Evolutionary conservation across 805 yeast species (phyloP).

Genomic region (Groenewaldozyma salmanticensis): DNA sequence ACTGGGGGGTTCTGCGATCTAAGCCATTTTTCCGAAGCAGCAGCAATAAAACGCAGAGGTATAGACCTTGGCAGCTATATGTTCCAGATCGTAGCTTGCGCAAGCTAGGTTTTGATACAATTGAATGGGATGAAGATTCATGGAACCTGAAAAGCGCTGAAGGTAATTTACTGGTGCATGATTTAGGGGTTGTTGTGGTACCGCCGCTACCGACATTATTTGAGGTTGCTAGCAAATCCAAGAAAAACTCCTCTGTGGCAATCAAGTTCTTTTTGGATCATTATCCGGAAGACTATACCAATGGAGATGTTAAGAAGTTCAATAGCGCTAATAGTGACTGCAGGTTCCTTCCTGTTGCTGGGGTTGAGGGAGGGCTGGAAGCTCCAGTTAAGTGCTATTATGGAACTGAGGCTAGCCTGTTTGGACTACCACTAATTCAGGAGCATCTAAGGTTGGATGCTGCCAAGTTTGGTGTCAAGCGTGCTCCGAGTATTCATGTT

Average conservation of each 20-base stretch:
- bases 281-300: constrained; percentile 9
- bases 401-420: constrained; percentile 16
- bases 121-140: constrained; percentile 20
- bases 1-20: constrained; percentile 23
- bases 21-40: constrained; percentile 22
- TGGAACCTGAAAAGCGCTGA: constrained; percentile 22
- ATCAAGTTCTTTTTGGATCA: constrained; percentile 22
- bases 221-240: constrained; percentile 8
- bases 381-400: constrained; percentile 20
- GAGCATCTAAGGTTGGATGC: constrained; percentile 18
- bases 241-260: constrained; percentile 15
- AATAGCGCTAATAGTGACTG: not conserved
- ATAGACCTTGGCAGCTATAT: constrained; percentile 21
- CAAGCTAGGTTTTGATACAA: constrained; percentile 22
- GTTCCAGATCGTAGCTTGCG: constrained; percentile 23
- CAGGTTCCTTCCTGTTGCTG: not conserved
- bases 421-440: constrained; percentile 25
- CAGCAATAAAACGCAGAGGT: constrained; percentile 11
- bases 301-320: not conserved
- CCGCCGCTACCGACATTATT: constrained; percentile 23
- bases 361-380: not conserved
- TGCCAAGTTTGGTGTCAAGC: constrained; percentile 24
- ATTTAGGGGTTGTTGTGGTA: constrained; percentile 22
- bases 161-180: constrained; percentile 22
- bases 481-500: constrained; percentile 18